Conservation (phyloP, 1,284 basidiomycete species). For the Melampsora larici-populina region DNA sequence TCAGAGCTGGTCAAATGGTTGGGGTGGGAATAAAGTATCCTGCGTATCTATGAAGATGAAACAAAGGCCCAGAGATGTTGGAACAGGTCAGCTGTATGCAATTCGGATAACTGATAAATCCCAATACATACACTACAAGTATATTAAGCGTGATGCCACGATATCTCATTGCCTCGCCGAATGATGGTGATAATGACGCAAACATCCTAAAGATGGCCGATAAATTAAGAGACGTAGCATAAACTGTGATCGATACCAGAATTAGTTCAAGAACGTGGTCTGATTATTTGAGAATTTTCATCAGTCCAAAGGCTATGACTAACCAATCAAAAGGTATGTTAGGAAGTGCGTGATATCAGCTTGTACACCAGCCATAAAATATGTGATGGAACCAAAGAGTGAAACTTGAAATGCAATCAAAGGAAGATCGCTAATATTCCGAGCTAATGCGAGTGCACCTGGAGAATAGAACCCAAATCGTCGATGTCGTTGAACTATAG, state of each 20-base stretch:
- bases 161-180: constrained; percentile 51
- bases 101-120: too few relatives aligned
- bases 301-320: constrained; percentile 20
- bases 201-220: constrained; percentile 50
- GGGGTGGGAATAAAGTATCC: constrained; percentile 51
- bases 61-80: not conserved
- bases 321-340: constrained; percentile 22
- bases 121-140: constrained; percentile 47
- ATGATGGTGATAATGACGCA: constrained; percentile 49
- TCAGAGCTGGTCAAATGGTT: constrained; percentile 47
- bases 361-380: constrained; percentile 49
- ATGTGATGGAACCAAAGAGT: constrained; percentile 50
- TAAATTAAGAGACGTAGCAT: constrained; percentile 48
- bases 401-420: constrained; percentile 48
- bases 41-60: constrained; percentile 44
- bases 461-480: constrained; percentile 50
- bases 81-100: too few relatives aligned
- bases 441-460: constrained; percentile 48
- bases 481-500: constrained; percentile 48
- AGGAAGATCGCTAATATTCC: constrained; percentile 49
- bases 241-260: constrained; percentile 45
- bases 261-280: constrained; percentile 47
- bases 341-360: constrained; percentile 40
- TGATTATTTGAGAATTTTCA: constrained; percentile 16
- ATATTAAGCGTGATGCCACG: constrained; percentile 50